Evolutionary conservation across 2,329 filamentous ascomycete genomes (phyloP).

Genomic region (Diaporthe vaccinii): DNA sequence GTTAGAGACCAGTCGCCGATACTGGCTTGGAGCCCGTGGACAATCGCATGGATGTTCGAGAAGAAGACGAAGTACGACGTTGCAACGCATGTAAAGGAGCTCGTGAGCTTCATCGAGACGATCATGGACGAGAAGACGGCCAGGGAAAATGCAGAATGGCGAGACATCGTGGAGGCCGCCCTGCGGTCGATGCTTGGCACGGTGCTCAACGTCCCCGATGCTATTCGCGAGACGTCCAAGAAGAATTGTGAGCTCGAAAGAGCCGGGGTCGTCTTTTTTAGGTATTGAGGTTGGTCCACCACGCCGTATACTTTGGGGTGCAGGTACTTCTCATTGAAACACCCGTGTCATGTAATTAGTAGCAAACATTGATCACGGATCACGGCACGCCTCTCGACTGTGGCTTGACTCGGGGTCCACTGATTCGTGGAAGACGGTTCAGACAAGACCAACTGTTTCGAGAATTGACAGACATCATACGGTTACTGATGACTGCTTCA

Average conservation of each 20-base stretch:
- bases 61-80: slow-evolving; percentile 36
- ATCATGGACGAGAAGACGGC: slow-evolving; percentile 39
- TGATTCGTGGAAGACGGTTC: background rate
- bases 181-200: slow-evolving; percentile 39
- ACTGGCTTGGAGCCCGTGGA: slow-evolving; percentile 44
- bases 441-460: slow-evolving; percentile 4
- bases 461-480: background rate
- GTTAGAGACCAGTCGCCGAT: slow-evolving; percentile 41
- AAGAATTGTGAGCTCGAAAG: slow-evolving; percentile 42
- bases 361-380: slow-evolving; percentile 21
- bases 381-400: slow-evolving; percentile 11
- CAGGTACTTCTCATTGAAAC: background rate
- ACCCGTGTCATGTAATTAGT: slow-evolving; percentile 13
- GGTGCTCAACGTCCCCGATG: slow-evolving; percentile 39
- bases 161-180: slow-evolving; percentile 31
- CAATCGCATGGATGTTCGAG: slow-evolving; percentile 42
- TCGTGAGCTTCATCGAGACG: slow-evolving; percentile 40
- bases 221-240: slow-evolving; percentile 39
- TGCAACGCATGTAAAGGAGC: slow-evolving; percentile 36
- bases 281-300: slow-evolving; percentile 35
- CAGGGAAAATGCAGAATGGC: slow-evolving; percentile 37
- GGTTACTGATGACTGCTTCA: background rate
- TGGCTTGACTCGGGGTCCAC: slow-evolving; percentile 23
- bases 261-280: slow-evolving; percentile 41
- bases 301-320: background rate